Conservation (phyloP, 2,329 filamentous ascomycete species). For the Penicillium sp. region DNA sequence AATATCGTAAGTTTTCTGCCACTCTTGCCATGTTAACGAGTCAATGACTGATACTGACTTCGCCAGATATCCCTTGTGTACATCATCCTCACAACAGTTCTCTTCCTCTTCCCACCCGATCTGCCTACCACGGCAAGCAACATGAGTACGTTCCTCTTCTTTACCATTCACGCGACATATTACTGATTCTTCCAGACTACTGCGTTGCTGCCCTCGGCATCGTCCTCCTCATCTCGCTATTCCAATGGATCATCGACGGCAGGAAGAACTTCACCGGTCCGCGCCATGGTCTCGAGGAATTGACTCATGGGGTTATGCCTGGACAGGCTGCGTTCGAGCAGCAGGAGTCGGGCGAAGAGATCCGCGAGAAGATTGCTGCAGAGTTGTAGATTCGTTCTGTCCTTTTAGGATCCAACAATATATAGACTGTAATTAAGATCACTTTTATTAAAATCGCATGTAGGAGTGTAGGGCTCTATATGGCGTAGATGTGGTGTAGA, state of each 20-base stretch:
- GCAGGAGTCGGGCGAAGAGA: conserved; percentile 4
- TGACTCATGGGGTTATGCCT: conserved; percentile 7
- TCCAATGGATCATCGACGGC: conserved; percentile 60
- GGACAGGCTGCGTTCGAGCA: conserved; percentile 10
- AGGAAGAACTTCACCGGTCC: conserved; percentile 58
- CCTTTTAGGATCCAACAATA: neutral
- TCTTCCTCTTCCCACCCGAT: conserved; percentile 70
- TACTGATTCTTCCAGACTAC: conserved; percentile 29
- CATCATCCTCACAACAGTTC: conserved; percentile 65
- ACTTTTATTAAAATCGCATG: no score
- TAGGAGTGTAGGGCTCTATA: no score
- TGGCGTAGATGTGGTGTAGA: neutral
- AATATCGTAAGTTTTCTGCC: conserved; percentile 45
- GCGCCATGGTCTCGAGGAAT: conserved; percentile 38
- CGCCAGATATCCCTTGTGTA: conserved; percentile 57
- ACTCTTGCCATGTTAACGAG: neutral
- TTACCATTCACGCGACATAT: neutral
- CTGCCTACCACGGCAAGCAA: conserved; percentile 61
- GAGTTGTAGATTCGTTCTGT: neutral
- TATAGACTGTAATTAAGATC: no score
- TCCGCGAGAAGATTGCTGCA: neutral
- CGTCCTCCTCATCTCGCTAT: conserved; percentile 53
- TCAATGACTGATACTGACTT: neutral
- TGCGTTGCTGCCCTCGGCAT: conserved; percentile 54
- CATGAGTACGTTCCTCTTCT: conserved; percentile 56